Conservation (phyloP, 768 basidiomycete genomes). For the Psilocybe subaeruginosa region DNA sequence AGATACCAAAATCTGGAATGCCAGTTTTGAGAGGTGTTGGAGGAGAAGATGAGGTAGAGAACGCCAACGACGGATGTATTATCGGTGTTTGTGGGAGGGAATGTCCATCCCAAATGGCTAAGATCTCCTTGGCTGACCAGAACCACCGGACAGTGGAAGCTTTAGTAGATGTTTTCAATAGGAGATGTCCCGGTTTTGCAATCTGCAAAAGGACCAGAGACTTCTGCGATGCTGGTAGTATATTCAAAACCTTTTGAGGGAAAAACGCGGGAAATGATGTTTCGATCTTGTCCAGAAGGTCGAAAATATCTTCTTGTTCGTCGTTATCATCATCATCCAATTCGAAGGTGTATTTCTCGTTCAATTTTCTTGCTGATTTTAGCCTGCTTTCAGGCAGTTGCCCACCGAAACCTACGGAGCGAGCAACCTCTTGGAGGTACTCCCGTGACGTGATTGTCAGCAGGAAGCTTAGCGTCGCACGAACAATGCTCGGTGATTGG, state of each 20-base stretch:
- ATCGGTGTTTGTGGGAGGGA: constrained; percentile 4
- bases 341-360: constrained; percentile 35
- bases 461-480: constrained; percentile 67
- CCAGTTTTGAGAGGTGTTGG: constrained; percentile 24
- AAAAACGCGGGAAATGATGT: constrained; percentile 69
- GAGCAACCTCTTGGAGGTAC: constrained; percentile 61
- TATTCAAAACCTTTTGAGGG: constrained; percentile 46
- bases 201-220: constrained; percentile 67
- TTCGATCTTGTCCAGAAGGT: constrained; percentile 37
- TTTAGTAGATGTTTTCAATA: constrained; percentile 39
- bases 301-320: constrained; percentile 42
- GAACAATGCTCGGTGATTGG: constrained; percentile 49
- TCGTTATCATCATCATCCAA: constrained; percentile 41
- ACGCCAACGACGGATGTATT: background rate
- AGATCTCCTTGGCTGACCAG: constrained; percentile 61
- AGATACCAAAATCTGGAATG: constrained; percentile 53
- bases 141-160: constrained; percentile 53
- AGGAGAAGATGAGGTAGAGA: background rate
- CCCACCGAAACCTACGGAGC: constrained; percentile 57
- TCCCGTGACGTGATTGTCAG: constrained; percentile 64
- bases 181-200: constrained; percentile 66
- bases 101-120: constrained; percentile 44
- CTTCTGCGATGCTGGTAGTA: constrained; percentile 66
- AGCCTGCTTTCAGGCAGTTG: constrained; percentile 28
- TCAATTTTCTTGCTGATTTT: constrained; percentile 26